Evolutionary conservation across 768 basidiomycete genomes (phyloP), one percentile per base, ranked within the genome.

Genomic region (Pleurotus salmoneostramineus): DNA sequence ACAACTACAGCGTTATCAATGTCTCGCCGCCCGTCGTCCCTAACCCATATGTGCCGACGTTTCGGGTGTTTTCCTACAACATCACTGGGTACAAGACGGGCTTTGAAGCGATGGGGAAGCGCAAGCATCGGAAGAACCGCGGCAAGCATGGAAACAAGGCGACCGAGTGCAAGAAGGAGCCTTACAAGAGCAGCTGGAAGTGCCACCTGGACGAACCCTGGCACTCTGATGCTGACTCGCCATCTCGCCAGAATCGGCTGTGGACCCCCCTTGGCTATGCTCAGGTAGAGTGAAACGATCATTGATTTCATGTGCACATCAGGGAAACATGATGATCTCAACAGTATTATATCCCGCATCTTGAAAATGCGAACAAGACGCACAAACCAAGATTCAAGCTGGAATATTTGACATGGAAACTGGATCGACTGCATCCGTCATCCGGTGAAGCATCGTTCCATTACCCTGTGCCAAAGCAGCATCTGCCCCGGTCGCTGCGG

Each of bases 61-160:
- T 95, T 65, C 76, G 93, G 62, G 78, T 95, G 10, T 95, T 85
- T 72, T 77, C 84, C 63, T 95, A 93, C 78, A 95, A 95, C 68
- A 74, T 82, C 21, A 84, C 86, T 1, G 82, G 73, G 45, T 46
- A 7, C 52, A 61, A 37, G 42, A 56, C 48, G 36, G 35, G 36
- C 34, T 47, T 56, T 5, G 57, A 27, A 35, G 44, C 52, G 49
- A 62, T 45, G 52, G 62, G 60, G 48, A 77, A 76, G 60, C 73
- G 81, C 55, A 75, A 77, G 50, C 82, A 81, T 52, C 77, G 80
- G 3, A 82, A 83, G 61, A 70, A 69, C 50, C 80, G 76, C 52
- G 81, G 80, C 35, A 68, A 76, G 54, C 69, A 69, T 61, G 78
- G 76, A 21, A 70, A 81, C 65, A 78, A 78, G 58, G 70, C 67